Evolutionary conservation across 176 grass and related monocot species (phyloP).

Genomic region (Aegilops sharonensis): DNA sequence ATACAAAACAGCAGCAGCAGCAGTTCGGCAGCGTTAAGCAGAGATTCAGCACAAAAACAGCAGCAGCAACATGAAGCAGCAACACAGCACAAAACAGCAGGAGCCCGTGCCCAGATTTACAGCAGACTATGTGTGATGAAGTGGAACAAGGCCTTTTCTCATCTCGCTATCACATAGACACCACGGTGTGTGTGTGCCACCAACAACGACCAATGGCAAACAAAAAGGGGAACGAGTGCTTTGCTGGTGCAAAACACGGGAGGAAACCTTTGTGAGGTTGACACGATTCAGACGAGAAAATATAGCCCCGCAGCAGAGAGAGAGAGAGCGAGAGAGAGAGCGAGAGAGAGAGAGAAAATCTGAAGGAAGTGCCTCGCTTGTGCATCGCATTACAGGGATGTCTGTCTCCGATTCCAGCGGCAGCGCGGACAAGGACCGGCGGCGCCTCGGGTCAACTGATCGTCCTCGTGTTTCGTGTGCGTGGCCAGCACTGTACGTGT

Average conservation of each 20-base stretch:
- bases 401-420: neutral
- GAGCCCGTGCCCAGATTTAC: too few species aligned
- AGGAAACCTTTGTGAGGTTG: neutral
- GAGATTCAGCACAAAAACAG: too few species aligned
- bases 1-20: too few species aligned
- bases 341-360: neutral
- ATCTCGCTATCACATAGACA: neutral
- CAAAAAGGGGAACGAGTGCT: neutral
- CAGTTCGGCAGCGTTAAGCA: too few species aligned
- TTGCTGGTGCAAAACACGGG: neutral
- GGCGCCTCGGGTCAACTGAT: neutral
- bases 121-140: too few species aligned
- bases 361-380: neutral
- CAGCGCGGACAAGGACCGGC: neutral
- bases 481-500: too few species aligned
- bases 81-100: too few species aligned
- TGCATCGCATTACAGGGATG: neutral
- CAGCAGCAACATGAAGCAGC: too few species aligned
- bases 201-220: neutral
- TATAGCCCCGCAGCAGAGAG: neutral
- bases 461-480: too few species aligned
- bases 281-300: neutral
- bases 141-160: too few species aligned
- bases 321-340: neutral
- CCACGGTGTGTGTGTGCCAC: neutral